These are phyloP conservation scores for Kandelia obovata DNA, from an alignment of 345 rosid genomes.

Conservation along the genomic window DNA sequence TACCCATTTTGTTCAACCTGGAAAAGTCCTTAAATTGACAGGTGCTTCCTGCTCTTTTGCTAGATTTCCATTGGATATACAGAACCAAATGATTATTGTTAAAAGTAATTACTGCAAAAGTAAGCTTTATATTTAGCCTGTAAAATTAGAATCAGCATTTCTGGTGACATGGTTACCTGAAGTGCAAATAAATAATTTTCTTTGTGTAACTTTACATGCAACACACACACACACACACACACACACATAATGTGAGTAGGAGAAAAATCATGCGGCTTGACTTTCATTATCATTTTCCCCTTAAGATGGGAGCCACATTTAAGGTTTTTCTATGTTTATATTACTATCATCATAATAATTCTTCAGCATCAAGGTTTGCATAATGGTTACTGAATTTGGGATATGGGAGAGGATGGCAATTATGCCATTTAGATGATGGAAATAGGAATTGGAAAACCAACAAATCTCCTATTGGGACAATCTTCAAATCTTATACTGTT, in stretches of 20 bases:
- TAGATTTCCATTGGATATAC: no score
- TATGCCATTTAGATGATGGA: background rate
- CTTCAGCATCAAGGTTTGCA: no score
- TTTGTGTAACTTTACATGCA: background rate
- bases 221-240: background rate
- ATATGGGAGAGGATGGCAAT: background rate
- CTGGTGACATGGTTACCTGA: conserved; percentile 10
- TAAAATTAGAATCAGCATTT: conserved; percentile 13
- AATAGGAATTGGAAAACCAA: no score
- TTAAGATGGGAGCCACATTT: conserved; percentile 2
- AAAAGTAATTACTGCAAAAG: background rate
- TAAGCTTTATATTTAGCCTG: background rate
- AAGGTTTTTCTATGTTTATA: background rate
- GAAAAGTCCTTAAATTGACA: no score
- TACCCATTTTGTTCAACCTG: no score
- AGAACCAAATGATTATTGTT: background rate
- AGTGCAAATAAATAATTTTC: background rate
- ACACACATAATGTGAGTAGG: no score
- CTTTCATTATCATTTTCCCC: background rate
- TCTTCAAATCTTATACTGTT: background rate
- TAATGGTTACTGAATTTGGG: no score
- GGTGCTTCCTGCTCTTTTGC: no score
- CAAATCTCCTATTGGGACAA: background rate
- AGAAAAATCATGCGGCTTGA: conserved; percentile 2
- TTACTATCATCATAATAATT: no score